A percentile compares a stretch with the other conserved stretches of the same genome.
Evolutionary conservation across 139 green algal genomes (phyloP).

Genomic region (Eudorina sp.): DNA sequence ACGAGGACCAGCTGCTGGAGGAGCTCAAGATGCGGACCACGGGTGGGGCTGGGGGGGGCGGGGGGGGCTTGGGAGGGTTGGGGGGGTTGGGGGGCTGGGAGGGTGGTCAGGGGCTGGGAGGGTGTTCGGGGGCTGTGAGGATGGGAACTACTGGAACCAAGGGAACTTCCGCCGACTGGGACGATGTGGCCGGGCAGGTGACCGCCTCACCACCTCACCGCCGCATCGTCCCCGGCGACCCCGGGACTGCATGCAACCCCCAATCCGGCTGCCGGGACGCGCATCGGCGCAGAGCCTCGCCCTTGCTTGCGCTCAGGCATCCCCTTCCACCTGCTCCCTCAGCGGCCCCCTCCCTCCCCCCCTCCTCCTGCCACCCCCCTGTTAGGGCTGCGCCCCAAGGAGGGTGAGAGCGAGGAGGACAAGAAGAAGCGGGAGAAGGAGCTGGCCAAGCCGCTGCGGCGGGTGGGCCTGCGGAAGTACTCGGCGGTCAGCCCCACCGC

Average conservation of each 20-base stretch:
- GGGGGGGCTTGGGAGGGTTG: background rate
- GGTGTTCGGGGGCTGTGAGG: too few species aligned
- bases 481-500: slow-evolving; percentile 68
- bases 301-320: too few species aligned
- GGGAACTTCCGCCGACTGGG: too few species aligned
- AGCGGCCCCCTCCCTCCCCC: too few species aligned
- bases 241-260: too few species aligned
- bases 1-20: slow-evolving; percentile 91
- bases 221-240: too few species aligned
- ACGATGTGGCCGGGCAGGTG: too few species aligned
- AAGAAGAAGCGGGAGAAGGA: slow-evolving; percentile 42
- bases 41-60: slow-evolving; percentile 20
- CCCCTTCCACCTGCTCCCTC: too few species aligned
- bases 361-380: background rate
- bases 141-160: too few species aligned
- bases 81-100: background rate
- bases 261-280: too few species aligned
- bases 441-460: slow-evolving; percentile 52
- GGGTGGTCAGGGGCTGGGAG: background rate
- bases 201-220: too few species aligned
- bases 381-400: slow-evolving; percentile 30
- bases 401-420: slow-evolving; percentile 20
- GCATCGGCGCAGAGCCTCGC: too few species aligned
- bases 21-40: slow-evolving; percentile 81
- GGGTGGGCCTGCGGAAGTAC: slow-evolving; percentile 79